Evolutionary conservation across 2,329 filamentous ascomycete species (phyloP), one percentile per base, ranked within the genome.

Genomic region (Zymoseptoria brevis): DNA sequence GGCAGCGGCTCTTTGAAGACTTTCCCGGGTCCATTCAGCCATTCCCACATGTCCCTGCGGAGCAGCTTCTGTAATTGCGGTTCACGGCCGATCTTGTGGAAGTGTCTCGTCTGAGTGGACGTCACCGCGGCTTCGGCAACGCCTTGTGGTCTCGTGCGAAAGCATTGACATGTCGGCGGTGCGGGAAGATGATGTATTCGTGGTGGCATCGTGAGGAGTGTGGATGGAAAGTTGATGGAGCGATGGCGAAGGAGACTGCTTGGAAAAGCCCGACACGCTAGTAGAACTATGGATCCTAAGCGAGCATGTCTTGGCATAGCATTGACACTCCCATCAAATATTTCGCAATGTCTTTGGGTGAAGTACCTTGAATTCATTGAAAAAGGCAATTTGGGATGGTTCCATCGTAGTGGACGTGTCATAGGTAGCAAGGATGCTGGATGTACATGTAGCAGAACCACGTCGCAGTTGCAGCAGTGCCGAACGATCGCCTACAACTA

Each of bases 1-100:
- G 76, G 75, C 2, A 81, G 66, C 50, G 79, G 80, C 11, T 79
- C 67, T 57, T 75, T 75, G 65, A 83, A 79, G 21, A 69, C 72
- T 63, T 70, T 71, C 8, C 81, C 81, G 26, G 80, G 79, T 0
- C 80, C 80, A 61, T 81, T 79, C 45, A 87, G 75, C 84, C 84
- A 87, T 62, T 75, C 73, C 66, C 80, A 83, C 77, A 86, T 84
- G 54, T 79, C 73, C 59, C 76, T 74, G 60, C 83, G 80, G 50
- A 81, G 76, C 64, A 75, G 75, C 50, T 81, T 84, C n/a, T 52
- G 60, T 50, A 57, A 60, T 45, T 59, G 54, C 50, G 56, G 57
- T 11, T 48, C 22, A 48, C 60, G 63, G 35, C 13, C 35, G 35
- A 45, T 45, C 41, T 59, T 57, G 55, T 63, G 64, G 26, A 63